Evolutionary conservation across 202 grass and related monocot genomes (phyloP), one percentile per base, ranked within the genome.

Genomic region (Brachypodium distachyon): DNA sequence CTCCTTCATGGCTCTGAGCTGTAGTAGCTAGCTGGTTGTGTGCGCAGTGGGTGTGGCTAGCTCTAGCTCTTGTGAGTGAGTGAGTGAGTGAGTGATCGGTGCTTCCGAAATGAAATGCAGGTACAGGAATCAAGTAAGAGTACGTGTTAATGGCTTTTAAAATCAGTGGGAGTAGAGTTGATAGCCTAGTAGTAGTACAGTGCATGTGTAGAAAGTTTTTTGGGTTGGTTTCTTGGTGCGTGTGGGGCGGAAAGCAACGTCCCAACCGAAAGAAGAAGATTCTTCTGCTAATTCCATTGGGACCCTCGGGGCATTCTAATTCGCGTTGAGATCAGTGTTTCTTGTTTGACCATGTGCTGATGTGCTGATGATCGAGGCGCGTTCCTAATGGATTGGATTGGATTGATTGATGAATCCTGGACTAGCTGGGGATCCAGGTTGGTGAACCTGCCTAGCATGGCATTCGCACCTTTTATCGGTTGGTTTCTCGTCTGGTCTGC

Each of bases 201-300:
- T 67, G 59, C 26, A 31, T 14, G 51, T 33, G n/a, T 19, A 2
- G 26, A 73, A 69, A 40, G 29, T 61, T 2, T 31, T 49, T 13
- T 8, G 12, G 44, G 21, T 14, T 72, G 56, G 67, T n/a, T 49
- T 61, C 12, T 21, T 22, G 3, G 17, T 36, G 11, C 26, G 3
- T 23, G 23, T 25, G 52, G 58, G 16, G 37, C 48, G 1, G 85
- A 83, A 60, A 79, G 85, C 79, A 28, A 87, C 79, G 19, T 57
- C 79, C 18, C 73, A 87, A 79, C 85, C 60, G 74, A 75, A 53
- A 75, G 74, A 75, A 53, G 80, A 87, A 87, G 80, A 87, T 87
- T 87, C 74, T 31, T 44, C 59, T 60, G 55, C 64, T 23, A 49
- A 79, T 58, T 79, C 58, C 3, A 68, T 46, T 4, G 64, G 64